These are phyloP conservation scores for Pulveroboletus sp. DNA, from an alignment of 768 basidiomycete species.

Conservation along the genomic window DNA sequence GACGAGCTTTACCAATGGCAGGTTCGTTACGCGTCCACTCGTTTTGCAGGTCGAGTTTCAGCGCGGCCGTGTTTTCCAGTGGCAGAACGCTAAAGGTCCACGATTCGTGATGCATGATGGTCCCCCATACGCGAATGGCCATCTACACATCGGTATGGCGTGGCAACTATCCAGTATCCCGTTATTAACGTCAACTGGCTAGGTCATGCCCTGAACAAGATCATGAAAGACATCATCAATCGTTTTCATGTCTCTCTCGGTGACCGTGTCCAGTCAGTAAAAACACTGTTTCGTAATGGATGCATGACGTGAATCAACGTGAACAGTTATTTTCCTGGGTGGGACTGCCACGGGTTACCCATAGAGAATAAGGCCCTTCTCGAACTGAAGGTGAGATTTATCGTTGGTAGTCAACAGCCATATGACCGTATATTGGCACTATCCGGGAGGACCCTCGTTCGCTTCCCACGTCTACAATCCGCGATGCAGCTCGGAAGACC, in stretches of 20 bases:
- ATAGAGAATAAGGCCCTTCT: constrained; percentile 93
- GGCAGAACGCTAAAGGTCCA: constrained; percentile 58
- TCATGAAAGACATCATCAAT: constrained; percentile 93
- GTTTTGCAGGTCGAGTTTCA: background rate
- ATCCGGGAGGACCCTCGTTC: constrained; percentile 51
- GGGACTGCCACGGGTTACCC: constrained; percentile 97
- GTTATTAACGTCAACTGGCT: background rate
- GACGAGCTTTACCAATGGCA: constrained; percentile 77
- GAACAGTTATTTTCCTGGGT: constrained; percentile 87
- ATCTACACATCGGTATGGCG: constrained; percentile 83
- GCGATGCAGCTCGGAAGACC: constrained; percentile 64
- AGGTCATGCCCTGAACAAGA: constrained; percentile 97
- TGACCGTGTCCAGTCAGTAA: constrained; percentile 70
- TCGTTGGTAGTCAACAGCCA: background rate
- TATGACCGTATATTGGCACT: background rate
- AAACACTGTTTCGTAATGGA: background rate
- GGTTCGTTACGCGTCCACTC: constrained; percentile 39
- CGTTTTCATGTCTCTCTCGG: constrained; percentile 81
- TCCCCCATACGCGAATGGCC: constrained; percentile 96
- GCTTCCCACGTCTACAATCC: constrained; percentile 58
- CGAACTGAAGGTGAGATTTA: constrained; percentile 55
- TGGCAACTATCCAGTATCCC: background rate
- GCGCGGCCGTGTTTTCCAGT: constrained; percentile 38
- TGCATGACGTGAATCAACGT: constrained; percentile 1
- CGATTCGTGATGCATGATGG: constrained; percentile 91